Conservation (phyloP, 305 asterid genomes). For the Fraxinus greggii region DNA sequence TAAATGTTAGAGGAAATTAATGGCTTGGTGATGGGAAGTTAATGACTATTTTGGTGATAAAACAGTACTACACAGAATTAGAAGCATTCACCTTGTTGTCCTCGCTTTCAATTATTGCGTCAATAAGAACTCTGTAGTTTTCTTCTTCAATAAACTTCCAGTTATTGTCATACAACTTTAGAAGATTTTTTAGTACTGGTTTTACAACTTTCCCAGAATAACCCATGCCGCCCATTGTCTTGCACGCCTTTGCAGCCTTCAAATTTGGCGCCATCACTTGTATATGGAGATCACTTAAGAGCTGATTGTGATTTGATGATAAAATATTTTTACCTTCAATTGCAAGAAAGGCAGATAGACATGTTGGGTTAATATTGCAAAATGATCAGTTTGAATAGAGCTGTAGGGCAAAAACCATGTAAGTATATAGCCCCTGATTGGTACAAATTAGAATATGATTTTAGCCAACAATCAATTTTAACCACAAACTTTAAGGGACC, state of each 20-base stretch:
- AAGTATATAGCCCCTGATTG: too few species aligned
- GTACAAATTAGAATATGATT: too few species aligned
- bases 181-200: constrained; percentile 46
- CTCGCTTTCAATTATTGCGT: constrained; percentile 45
- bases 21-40: constrained; percentile 2
- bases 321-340: constrained; percentile 10
- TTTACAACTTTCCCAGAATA: constrained; percentile 29
- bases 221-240: constrained; percentile 50
- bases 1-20: background rate
- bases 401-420: background rate
- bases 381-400: background rate
- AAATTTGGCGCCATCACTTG: constrained; percentile 25
- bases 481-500: too few species aligned
- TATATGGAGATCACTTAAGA: constrained; percentile 6
- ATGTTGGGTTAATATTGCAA: background rate
- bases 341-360: background rate
- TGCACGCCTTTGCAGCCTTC: constrained; percentile 35
- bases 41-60: background rate
- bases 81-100: constrained; percentile 43
- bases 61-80: constrained; percentile 1
- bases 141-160: constrained; percentile 63
- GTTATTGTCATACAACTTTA: constrained; percentile 37
- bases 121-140: constrained; percentile 48
- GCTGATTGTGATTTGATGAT: background rate
- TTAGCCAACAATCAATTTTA: too few species aligned